Conservation (phyloP, 768 basidiomycete species). For the Serendipita sp. region DNA sequence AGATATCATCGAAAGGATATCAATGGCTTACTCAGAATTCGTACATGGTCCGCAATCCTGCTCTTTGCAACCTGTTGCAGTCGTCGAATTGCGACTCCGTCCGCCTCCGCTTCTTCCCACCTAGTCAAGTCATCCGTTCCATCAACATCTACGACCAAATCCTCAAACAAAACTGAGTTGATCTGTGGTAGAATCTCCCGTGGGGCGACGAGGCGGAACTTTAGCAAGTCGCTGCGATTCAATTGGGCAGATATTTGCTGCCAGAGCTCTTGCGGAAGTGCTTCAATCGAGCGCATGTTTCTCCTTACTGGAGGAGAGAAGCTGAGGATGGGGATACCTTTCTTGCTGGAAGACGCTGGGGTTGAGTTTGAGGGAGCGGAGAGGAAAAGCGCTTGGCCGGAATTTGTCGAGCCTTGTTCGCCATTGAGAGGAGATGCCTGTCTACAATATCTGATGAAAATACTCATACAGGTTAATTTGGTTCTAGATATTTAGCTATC, state of each 20-base stretch:
- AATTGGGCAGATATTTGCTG: neutral
- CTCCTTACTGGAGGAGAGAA: no score
- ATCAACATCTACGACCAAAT: neutral
- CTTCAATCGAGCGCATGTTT: neutral
- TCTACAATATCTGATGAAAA: no score
- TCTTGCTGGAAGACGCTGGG: neutral
- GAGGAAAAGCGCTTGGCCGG: neutral
- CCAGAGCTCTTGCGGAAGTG: neutral
- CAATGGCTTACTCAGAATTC: neutral
- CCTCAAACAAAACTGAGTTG: neutral
- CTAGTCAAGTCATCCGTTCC: neutral
- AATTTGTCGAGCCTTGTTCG: no score
- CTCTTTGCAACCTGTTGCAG: neutral
- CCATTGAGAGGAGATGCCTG: no score
- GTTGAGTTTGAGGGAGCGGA: neutral
- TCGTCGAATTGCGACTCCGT: conserved; percentile 22
- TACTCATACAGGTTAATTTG: no score
- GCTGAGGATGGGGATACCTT: no score
- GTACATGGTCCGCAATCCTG: neutral
- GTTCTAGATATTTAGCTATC: neutral
- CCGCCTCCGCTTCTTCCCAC: conserved; percentile 19
- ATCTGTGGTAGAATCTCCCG: neutral
- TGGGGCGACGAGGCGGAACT: neutral
- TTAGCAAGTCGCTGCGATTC: neutral
- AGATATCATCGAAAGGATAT: neutral